phyloP scores from a whole-genome alignment of 2,329 filamentous ascomycete genomes.

The Apiospora arundinis region DNA sequence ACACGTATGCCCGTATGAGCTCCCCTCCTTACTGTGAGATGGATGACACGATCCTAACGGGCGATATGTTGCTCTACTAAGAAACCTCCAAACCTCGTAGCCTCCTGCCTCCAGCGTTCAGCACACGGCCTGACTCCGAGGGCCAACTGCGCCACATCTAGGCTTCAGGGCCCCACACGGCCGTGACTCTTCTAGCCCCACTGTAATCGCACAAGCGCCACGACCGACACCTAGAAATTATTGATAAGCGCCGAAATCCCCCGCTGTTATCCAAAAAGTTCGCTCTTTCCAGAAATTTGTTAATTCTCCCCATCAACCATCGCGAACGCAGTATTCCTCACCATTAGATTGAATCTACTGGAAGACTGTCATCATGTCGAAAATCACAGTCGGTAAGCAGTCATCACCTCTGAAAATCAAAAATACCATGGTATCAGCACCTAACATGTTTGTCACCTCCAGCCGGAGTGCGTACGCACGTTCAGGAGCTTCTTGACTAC shows the following conservation, averaged over 20 bases:
- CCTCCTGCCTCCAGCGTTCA: no score
- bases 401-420: neutral
- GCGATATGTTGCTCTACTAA: neutral
- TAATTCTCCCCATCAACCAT: conserved; percentile 23
- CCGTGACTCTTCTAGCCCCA: neutral
- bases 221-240: neutral
- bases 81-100: no score
- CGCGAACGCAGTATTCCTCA: conserved; percentile 61
- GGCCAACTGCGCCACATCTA: neutral
- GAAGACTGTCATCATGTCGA: conserved; percentile 90
- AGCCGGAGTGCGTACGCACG: conserved; percentile 60
- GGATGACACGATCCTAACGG: no score
- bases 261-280: no score
- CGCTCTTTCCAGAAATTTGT: neutral
- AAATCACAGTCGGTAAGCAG: conserved; percentile 76
- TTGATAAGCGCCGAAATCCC: no score
- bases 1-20: neutral
- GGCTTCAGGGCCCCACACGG: neutral
- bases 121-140: no score
- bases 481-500: conserved; percentile 94
- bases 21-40: neutral
- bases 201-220: conserved; percentile 15
- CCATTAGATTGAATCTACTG: conserved; percentile 82
- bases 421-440: neutral
- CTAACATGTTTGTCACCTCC: conserved; percentile 35